phyloP scores from a whole-genome alignment of 352 stramenopile species.

The Pythium diclinum region DNA sequence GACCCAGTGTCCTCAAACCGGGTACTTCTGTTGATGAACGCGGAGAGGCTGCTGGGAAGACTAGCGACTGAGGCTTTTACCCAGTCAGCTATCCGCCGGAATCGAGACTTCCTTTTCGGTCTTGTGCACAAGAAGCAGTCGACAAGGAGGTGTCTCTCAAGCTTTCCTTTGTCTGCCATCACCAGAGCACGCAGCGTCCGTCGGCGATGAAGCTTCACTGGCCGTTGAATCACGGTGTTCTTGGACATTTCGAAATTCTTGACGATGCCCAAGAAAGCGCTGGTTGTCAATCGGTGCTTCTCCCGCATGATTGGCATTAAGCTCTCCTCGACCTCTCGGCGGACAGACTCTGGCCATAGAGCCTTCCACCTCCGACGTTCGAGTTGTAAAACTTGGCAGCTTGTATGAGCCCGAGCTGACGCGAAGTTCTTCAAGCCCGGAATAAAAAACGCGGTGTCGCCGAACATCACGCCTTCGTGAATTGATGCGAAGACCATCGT shows the following conservation, averaged over 20 bases:
- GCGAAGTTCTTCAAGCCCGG: constrained; percentile 35
- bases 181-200: background rate
- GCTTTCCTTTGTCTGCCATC: constrained; percentile 18
- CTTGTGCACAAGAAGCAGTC: background rate
- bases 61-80: constrained; percentile 37
- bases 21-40: constrained; percentile 39
- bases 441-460: constrained; percentile 59
- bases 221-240: constrained; percentile 30
- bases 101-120: background rate
- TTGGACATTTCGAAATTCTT: constrained; percentile 20
- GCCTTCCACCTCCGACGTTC: constrained; percentile 39
- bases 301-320: constrained; percentile 29
- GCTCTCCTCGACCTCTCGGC: constrained; percentile 33
- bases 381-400: constrained; percentile 55
- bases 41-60: constrained; percentile 60
- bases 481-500: constrained; percentile 36
- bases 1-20: background rate
- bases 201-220: constrained; percentile 27
- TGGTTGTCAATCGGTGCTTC: constrained; percentile 7
- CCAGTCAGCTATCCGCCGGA: background rate
- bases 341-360: constrained; percentile 42
- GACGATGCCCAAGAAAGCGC: constrained; percentile 10
- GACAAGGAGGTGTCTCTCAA: constrained; percentile 6
- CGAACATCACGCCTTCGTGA: constrained; percentile 38
- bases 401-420: constrained; percentile 39